phyloP scores from a whole-genome alignment of 2,329 filamentous ascomycete genomes.

The Ascochyta rabiei region DNA sequence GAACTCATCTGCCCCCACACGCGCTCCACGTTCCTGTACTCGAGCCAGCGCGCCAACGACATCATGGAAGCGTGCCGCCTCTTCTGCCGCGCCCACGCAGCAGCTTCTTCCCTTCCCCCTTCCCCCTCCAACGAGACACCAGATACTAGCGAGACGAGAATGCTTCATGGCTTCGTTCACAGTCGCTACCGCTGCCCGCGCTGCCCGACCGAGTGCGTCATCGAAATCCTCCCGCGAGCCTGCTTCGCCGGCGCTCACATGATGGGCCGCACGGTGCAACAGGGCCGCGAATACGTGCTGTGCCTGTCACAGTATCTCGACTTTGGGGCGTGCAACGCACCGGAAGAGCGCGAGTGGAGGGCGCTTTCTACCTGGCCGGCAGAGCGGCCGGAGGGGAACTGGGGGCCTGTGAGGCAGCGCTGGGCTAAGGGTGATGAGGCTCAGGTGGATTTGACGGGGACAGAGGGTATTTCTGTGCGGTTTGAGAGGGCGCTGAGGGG shows the following conservation, averaged over 20 bases:
- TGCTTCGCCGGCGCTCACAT: constrained; percentile 2
- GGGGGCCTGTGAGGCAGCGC: neutral
- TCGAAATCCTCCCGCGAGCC: constrained; percentile 1
- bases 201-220: constrained; percentile 1
- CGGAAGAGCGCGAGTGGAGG: constrained; percentile 1
- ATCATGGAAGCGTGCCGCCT: constrained; percentile 4
- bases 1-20: constrained; percentile 3
- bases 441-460: neutral
- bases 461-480: constrained; percentile 2
- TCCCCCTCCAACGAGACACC: neutral
- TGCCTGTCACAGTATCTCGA: neutral
- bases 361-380: constrained; percentile 5
- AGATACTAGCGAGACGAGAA: neutral
- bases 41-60: constrained; percentile 2
- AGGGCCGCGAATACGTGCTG: constrained; percentile 1
- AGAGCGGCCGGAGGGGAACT: constrained; percentile 1
- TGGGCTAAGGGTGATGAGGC: neutral
- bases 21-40: constrained; percentile 3
- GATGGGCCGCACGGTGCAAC: neutral
- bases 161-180: constrained; percentile 1
- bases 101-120: neutral
- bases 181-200: neutral
- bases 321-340: constrained; percentile 1
- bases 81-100: constrained; percentile 3
- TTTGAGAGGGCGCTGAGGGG: constrained; percentile 4